Percentiles rank a stretch among this genome's conserved stretches.
Conservation (phyloP, 192 early-diverging fungal genomes). For the Thoreauomyces humboldtii region DNA sequence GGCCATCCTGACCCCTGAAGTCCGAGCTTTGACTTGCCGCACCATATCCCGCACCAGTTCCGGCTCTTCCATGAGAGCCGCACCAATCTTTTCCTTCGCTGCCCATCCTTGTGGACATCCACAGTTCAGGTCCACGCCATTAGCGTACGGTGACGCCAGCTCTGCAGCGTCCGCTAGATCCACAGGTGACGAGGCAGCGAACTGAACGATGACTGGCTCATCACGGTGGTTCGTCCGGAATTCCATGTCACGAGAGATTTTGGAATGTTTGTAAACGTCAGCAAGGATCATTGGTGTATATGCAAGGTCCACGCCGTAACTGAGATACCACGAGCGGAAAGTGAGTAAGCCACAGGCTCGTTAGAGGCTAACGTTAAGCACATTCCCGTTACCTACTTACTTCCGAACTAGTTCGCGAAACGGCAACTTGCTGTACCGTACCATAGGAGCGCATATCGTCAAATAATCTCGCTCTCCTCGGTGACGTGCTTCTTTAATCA, state of each 20-base stretch:
- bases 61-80: slow-evolving; percentile 81
- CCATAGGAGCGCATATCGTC: slow-evolving; percentile 94
- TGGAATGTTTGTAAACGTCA: slow-evolving; percentile 84
- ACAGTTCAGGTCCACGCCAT: slow-evolving; percentile 70
- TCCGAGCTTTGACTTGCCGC: slow-evolving; percentile 57
- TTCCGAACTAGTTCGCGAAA: slow-evolving; percentile 83
- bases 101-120: slow-evolving; percentile 98
- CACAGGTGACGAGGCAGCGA: slow-evolving; percentile 77
- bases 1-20: slow-evolving; percentile 41
- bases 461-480: slow-evolving; percentile 35
- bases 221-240: slow-evolving; percentile 80
- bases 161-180: slow-evolving; percentile 86
- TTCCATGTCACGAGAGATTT: slow-evolving; percentile 75
- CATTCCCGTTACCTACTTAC: too few relatives aligned
- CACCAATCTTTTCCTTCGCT: slow-evolving; percentile 82
- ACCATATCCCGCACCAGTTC: slow-evolving; percentile 94
- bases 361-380: too few relatives aligned
- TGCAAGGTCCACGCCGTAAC: slow-evolving; percentile 81
- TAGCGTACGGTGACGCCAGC: slow-evolving; percentile 68
- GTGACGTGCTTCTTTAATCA: background rate
- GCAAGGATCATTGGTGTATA: slow-evolving; percentile 98
- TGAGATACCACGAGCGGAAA: slow-evolving; percentile 25
- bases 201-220: slow-evolving; percentile 88
- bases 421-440: slow-evolving; percentile 91
- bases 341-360: too few relatives aligned